phyloP scores from a whole-genome alignment of 192 early-diverging fungal genomes.

The Backusella tuberculispora region DNA sequence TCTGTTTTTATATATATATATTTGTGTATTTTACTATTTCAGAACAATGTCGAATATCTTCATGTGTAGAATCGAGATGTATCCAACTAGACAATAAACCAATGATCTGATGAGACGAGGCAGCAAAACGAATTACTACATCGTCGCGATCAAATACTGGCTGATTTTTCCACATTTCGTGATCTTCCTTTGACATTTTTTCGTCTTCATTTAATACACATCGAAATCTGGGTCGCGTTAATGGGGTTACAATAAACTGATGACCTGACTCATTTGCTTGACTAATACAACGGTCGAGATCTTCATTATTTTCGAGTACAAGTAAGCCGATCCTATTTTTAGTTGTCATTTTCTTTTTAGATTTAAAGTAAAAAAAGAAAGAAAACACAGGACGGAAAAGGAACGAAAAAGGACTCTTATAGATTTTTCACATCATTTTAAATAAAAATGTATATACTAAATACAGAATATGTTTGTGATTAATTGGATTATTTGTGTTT shows the following conservation, averaged over 20 bases:
- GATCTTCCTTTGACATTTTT: constrained; percentile 29
- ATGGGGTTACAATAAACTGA: constrained; percentile 59
- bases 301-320: not conserved
- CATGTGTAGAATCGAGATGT: constrained; percentile 53
- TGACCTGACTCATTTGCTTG: constrained; percentile 40
- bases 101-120: constrained; percentile 40
- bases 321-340: not conserved
- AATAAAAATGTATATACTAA: too few species aligned
- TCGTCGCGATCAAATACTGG: constrained; percentile 49
- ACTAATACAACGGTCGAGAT: constrained; percentile 16
- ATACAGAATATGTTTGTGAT: too few species aligned
- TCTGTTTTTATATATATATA: not conserved
- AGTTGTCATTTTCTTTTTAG: constrained; percentile 2
- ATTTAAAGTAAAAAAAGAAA: not conserved
- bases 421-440: too few species aligned
- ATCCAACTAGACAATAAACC: constrained; percentile 61
- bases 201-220: constrained; percentile 46
- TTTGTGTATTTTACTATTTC: constrained; percentile 46
- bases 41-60: constrained; percentile 54
- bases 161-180: constrained; percentile 46
- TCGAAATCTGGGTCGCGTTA: constrained; percentile 50
- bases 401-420: too few species aligned
- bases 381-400: too few species aligned
- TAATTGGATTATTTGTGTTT: not conserved
- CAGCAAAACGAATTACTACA: constrained; percentile 49